Evolutionary conservation across 2,329 filamentous ascomycete genomes (phyloP), one percentile per base, ranked within the genome.

Genomic region (Raffaelea deltoideospora): DNA sequence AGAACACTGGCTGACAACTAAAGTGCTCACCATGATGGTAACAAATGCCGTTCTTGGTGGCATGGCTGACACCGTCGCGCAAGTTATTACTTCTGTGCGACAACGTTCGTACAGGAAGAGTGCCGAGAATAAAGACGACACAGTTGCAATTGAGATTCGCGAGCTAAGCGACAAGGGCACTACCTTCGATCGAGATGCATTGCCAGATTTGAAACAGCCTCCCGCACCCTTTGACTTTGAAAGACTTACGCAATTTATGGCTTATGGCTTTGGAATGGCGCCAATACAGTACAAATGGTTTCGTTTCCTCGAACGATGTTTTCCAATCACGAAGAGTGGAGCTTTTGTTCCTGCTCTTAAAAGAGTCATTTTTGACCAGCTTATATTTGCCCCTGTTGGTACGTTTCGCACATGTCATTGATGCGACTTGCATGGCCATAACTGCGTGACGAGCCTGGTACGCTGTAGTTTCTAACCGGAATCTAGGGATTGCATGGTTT

Each of bases 271-370:
- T 62, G 72, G 81, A 53, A 95, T 96, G 85, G 86, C 90, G 5
- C 90, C 90, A 0, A 50, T 95, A 23, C 88, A 96, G 57, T 94
- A 93, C 63, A 79, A 84, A 54, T 98, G 90, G 90, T 96, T 96
- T 60, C 72, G 75, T 35, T 87, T 94, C 56, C 64, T 98, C 44
- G 80, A 77, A 24, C 69, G 66, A 45, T 68, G 76, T 10, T 98
- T 98, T 51, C 90, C 90, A 5, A 76, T 95, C 35, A 81, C 79
- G 35, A 85, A 88, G 64, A 70, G 66, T 10, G 72, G 72, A 48
- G 78, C 78, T 3, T 79, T 85, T 34, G 63, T 67, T 3, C 85
- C 86, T 23, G 85, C 85, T 3, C 59, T 96, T 58, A 93, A 95
- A 69, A 72, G 88, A 42, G 86, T 96, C 15, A 82, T 80, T 8